Base-by-base conservation (phyloP, 2,329 filamentous ascomycete species). In the Cladosporium sp. region DNA sequence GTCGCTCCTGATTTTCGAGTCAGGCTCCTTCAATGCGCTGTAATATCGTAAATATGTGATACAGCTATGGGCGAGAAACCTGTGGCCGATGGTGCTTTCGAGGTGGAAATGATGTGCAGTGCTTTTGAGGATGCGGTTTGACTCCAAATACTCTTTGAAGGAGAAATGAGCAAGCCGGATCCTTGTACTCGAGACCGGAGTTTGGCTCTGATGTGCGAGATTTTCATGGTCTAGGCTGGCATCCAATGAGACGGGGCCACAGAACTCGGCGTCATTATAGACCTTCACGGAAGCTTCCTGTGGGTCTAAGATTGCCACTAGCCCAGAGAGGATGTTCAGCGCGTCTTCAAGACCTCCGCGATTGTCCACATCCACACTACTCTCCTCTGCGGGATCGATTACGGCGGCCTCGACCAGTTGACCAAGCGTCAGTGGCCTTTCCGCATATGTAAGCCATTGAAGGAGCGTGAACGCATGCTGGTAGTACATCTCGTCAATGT, bases 91-190 rank as follows among this genome's bases (percentile, higher is more conserved):
- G 2, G 33, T 13, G 38, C 19, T 40, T 4, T 57, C 46, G n/a
- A 58, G 56, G 33, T 52, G 32, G 37, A 57, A 60, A n/a, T 52
- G 18, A 14, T 43, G 44, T 3, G 53, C 52, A 35, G 31, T 34
- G 28, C 56, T 49, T 34, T 48, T 35, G 8, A 52, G 18, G 33
- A 59, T 57, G 4, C 57, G 55, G 13, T 53, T 22, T 10, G 59
- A 62, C 14, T 56, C 52, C 11, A 63, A 54, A 44, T 63, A 62
- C 35, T 63, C 58, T 38, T 61, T 55, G 2, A 63, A 58, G 3
- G 59, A 60, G 48, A 61, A 62, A 52, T 63, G 60, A 4, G 60
- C 60, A 2, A 63, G 56, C 22, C 54, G 51, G 13, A 63, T 53
- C 37, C 43, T 55, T 13, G 48, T 59, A 19, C 52, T 45, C 10